Evolutionary conservation across 805 yeast species (phyloP), one percentile per base, ranked within the genome.

Genomic region (Maudiozyma turicensis): DNA sequence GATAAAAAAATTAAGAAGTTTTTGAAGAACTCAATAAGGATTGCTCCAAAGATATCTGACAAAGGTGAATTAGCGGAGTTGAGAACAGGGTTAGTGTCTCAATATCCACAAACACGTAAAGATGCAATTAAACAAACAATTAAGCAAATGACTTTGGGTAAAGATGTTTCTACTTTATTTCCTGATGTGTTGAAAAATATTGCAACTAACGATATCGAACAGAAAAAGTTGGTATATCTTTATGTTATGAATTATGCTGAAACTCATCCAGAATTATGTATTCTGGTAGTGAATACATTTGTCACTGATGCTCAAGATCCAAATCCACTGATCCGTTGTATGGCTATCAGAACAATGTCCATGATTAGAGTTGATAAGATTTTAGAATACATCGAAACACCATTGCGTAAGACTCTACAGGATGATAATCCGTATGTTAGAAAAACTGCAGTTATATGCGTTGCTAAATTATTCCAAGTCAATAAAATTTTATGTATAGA

Each of bases 311-410:
- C 96, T 1, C 95, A 87, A 63, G 98, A 93, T 65, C 95, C 96
- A 45, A 93, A 93, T 62, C 99, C 99, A 1, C 75, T 95, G 58
- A 90, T 93, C 29, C 76, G 98, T 48, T 96, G 98, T 1, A 77
- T 93, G 69, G 98, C 99, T 0, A 90, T 93, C 51, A 79, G 99
- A 61, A 93, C 99, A 10, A 93, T 93, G 99, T 98, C 99, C 0
- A 91, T 97, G 71, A 89, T 93, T 46, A 74, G 98, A 43, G 98
- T 93, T 15, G 95, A 86, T 61, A 90, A 86, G 66, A 90, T 93
- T 81, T 86, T 89, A 41, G 98, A 91, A 63, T 93, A 93, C 64
- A 80, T 93, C 81, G 93, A 88, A 54, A 82, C 84, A 20, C 99
- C 99, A 0, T 72, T 93, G 54, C 81, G 82, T 54, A 77, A 86